These are phyloP conservation scores for Saururus chinensis DNA, from an alignment of 164 flowering plant species.

Conservation along the genomic window DNA sequence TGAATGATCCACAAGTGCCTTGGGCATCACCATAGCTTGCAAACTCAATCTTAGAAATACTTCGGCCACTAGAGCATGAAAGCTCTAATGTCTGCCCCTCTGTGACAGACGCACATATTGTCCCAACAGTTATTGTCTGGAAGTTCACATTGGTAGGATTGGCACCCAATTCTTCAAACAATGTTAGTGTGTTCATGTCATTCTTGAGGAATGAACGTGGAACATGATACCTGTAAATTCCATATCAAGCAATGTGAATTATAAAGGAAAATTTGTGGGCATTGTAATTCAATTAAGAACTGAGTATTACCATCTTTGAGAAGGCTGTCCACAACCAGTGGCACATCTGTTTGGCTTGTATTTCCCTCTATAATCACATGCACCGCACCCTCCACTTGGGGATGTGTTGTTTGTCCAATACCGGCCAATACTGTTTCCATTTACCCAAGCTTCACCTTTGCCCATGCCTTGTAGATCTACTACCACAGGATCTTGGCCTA, in stretches of 20 bases:
- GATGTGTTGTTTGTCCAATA: constrained; percentile 54
- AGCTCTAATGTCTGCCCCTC: constrained; percentile 30
- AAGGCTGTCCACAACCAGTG: constrained; percentile 44
- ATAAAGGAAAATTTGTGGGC: neutral
- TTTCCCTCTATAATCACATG: constrained; percentile 61
- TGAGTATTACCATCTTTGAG: constrained; percentile 48
- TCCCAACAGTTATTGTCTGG: constrained; percentile 28
- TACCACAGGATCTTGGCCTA: constrained; percentile 54
- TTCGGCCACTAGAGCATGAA: constrained; percentile 28
- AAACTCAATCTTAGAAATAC: constrained; percentile 32
- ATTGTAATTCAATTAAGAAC: neutral
- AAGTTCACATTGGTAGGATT: constrained; percentile 37
- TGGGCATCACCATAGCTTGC: constrained; percentile 48
- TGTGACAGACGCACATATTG: constrained; percentile 26
- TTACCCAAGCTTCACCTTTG: constrained; percentile 73
- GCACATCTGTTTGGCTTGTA: constrained; percentile 32
- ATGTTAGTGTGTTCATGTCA: constrained; percentile 27
- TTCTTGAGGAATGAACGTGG: constrained; percentile 37
- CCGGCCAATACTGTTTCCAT: constrained; percentile 56
- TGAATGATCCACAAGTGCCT: constrained; percentile 44
- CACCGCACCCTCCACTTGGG: constrained; percentile 21
- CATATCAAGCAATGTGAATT: neutral
- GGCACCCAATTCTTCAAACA: constrained; percentile 66
- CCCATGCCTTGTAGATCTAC: constrained; percentile 62
- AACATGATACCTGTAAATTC: constrained; percentile 45